Conservation (phyloP, 805 yeast species). For the Metschnikowia aberdeeniae region DNA sequence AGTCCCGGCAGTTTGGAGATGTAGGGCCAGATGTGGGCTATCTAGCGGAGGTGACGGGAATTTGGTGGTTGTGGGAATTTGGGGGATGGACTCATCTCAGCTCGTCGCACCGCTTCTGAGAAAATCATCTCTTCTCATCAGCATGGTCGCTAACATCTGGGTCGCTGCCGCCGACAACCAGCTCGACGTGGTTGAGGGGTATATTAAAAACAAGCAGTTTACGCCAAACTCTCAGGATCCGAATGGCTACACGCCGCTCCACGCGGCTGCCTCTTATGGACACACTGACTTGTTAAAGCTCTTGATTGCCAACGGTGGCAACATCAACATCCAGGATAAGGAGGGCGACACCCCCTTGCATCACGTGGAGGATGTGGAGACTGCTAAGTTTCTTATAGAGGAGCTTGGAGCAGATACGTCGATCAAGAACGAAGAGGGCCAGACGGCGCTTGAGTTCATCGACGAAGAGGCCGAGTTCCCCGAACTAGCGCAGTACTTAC, state of each 20-base stretch:
- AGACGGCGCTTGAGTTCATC: conserved; percentile 67
- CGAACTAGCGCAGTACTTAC: conserved; percentile 65
- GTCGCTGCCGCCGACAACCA: conserved; percentile 90
- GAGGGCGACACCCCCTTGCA: conserved; percentile 97
- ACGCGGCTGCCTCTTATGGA: conserved; percentile 95
- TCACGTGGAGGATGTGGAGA: conserved; percentile 68
- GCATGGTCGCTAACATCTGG: conserved; percentile 74
- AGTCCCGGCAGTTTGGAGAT: too few species aligned
- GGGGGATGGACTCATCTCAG: not conserved
- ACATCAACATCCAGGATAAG: conserved; percentile 73
- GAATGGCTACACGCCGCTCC: conserved; percentile 94
- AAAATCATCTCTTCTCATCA: not conserved
- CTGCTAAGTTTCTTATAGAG: conserved; percentile 66
- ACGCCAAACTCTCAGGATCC: conserved; percentile 78
- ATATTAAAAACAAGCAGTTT: conserved; percentile 47
- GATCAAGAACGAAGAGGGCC: conserved; percentile 65
- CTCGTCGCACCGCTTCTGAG: conserved; percentile 1
- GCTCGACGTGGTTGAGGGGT: conserved; percentile 50
- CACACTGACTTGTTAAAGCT: conserved; percentile 62
- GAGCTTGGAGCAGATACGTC: conserved; percentile 63
- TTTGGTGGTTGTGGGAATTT: not conserved
- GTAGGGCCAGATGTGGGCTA: too few species aligned
- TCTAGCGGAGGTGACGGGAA: too few species aligned
- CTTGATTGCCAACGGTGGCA: conserved; percentile 62
- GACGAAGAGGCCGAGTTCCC: conserved; percentile 86